phyloP scores from a whole-genome alignment of 768 basidiomycete genomes.

The Xerocomellus dryophilus region DNA sequence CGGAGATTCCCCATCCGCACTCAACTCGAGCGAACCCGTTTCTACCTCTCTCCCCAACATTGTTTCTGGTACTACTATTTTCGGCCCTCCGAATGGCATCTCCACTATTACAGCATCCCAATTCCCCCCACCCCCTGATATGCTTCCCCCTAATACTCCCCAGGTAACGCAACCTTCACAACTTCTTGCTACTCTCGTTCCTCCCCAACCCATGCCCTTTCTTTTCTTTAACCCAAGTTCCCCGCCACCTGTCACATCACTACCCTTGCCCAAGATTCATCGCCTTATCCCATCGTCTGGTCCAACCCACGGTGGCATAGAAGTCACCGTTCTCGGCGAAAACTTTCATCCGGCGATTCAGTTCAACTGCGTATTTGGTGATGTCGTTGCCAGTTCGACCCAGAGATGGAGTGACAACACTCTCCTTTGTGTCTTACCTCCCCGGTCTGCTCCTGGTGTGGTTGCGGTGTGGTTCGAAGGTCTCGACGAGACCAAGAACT shows the following conservation, averaged over 20 bases:
- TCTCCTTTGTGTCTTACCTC: constrained; percentile 87
- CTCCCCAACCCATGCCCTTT: constrained; percentile 49
- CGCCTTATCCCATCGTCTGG: constrained; percentile 81
- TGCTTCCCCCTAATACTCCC: constrained; percentile 17
- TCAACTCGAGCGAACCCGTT: constrained; percentile 10
- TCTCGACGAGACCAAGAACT: constrained; percentile 57
- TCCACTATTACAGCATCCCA: constrained; percentile 15
- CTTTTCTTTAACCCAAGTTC: constrained; percentile 59
- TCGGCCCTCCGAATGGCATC: constrained; percentile 15
- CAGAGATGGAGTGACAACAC: constrained; percentile 93
- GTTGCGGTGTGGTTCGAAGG: constrained; percentile 91
- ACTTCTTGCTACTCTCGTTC: constrained; percentile 18
- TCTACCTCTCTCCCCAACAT: constrained; percentile 7
- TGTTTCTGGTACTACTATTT: constrained; percentile 8
- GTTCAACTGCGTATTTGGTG: constrained; percentile 83
- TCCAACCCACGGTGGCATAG: constrained; percentile 89
- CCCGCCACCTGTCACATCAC: constrained; percentile 43
- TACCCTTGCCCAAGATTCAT: constrained; percentile 72
- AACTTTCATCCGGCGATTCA: constrained; percentile 78
- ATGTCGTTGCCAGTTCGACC: constrained; percentile 74
- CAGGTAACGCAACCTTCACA: constrained; percentile 19
- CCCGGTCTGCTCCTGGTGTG: constrained; percentile 73
- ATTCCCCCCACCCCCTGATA: constrained; percentile 18
- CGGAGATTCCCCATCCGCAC: constrained; percentile 1
- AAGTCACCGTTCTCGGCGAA: constrained; percentile 89